Base-by-base conservation (phyloP, 176 grass and related monocot genomes). In the Cocos nucifera region DNA sequence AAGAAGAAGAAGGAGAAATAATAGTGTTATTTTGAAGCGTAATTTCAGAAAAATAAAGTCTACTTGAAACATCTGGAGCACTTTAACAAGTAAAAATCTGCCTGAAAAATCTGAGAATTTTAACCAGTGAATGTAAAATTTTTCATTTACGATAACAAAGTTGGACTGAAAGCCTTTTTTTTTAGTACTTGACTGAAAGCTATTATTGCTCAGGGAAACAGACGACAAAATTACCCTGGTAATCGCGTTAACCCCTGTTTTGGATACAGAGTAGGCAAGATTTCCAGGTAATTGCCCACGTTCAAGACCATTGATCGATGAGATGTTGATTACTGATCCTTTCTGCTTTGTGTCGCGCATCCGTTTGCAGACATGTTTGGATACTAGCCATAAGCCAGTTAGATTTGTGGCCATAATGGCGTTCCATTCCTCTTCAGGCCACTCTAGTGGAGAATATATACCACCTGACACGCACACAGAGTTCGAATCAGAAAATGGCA, bases 291-390 rank as follows among this genome's bases (percentile, higher is more conserved):
- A 75, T 24, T 85, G 76, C 2, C 84, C 78, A 22, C 81, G 75
- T 29, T 85, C 73, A 39, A 88, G 58, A 26, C 92, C 92, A 44
- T 51, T 69, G 48, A 78, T 68, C 30, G 84, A 97, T 6, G 92
- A 88, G 63, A 97, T 85, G 51, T 97, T 91, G 35, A 97, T 75
- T 2, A 97, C 64, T 22, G 84, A 88, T 73, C 83, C 84, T 57
- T 80, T 80, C 18, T 80, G 44, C 24, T 91, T 97, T 22, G 84
- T 80, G 59, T 82, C 73, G 4, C 24, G 63, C 81, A 97, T 97
- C 10, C 49, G 78, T 19, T 57, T 74, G 59, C 92, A 88, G 28
- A 97, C 81, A 80, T 88, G 87, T 62, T 97, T 97, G 17, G 80
- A 56, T 3, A 97, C 81, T 0, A 91, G 76, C 87, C 87, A 97